These are phyloP conservation scores for Populus pruinosa DNA, from an alignment of 345 rosid genomes.

Conservation along the genomic window DNA sequence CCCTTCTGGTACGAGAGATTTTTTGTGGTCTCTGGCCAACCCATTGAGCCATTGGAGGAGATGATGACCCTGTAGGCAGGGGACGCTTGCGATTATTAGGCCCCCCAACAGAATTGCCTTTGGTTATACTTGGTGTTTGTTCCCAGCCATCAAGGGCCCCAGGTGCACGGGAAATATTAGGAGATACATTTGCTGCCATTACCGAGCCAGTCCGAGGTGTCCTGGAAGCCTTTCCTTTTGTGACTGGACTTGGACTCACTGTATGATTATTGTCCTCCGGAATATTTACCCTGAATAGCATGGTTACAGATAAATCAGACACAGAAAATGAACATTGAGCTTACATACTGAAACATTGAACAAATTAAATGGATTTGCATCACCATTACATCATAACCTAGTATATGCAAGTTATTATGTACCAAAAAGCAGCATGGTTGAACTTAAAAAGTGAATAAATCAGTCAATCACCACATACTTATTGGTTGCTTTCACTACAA, in stretches of 20 bases:
- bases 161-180: constrained; percentile 33
- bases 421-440: not conserved
- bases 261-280: constrained; percentile 34
- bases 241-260: constrained; percentile 27
- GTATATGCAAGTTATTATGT: not conserved
- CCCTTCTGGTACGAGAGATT: constrained; percentile 54
- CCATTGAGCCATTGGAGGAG: constrained; percentile 57
- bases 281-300: constrained; percentile 36
- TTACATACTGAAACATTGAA: not conserved
- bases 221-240: constrained; percentile 52
- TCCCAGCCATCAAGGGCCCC: constrained; percentile 41
- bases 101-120: constrained; percentile 33
- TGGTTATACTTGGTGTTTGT: constrained; percentile 33
- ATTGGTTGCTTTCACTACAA: constrained; percentile 36
- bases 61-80: constrained; percentile 43
- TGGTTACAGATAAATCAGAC: not conserved
- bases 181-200: constrained; percentile 34
- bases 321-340: not conserved
- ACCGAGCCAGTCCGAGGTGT: constrained; percentile 43
- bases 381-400: not conserved
- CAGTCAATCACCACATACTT: constrained; percentile 34
- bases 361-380: not conserved
- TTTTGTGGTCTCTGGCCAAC: constrained; percentile 56
- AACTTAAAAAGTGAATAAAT: not conserved
- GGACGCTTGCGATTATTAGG: constrained; percentile 45